Percentiles rank a stretch among this genome's conserved stretches.
phyloP scores from a whole-genome alignment of 106 monocot species.

The Platanthera zijinensis region DNA sequence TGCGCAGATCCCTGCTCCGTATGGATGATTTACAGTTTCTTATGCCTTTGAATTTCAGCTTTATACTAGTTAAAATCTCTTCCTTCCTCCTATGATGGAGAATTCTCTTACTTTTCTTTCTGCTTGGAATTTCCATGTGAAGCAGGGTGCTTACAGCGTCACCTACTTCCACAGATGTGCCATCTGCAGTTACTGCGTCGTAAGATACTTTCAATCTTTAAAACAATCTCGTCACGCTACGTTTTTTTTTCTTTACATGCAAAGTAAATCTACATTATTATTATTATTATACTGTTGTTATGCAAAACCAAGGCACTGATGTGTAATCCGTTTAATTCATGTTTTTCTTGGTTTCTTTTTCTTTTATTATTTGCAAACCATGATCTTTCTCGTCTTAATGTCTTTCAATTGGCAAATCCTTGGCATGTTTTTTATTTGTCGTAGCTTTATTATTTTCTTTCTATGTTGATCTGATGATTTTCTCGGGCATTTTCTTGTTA shows the following conservation, averaged over 20 bases:
- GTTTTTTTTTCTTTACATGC: no score
- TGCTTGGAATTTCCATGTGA: not conserved
- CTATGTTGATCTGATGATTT: not conserved
- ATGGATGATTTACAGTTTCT: not conserved
- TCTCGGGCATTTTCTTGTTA: not conserved
- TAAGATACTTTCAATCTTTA: not conserved
- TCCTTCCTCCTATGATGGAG: not conserved
- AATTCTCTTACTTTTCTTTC: not conserved
- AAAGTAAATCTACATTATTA: not conserved
- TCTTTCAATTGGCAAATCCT: not conserved
- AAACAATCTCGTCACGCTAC: not conserved
- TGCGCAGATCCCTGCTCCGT: not conserved
- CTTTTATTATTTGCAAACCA: not conserved
- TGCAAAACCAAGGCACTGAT: not conserved
- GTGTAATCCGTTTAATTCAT: not conserved
- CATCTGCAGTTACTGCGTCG: conserved; percentile 3
- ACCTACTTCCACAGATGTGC: not conserved
- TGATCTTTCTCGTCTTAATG: not conserved
- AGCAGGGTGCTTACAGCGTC: not conserved
- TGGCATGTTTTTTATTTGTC: not conserved
- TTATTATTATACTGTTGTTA: not conserved
- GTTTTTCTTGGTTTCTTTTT: not conserved
- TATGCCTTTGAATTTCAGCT: not conserved
- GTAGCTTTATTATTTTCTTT: not conserved
- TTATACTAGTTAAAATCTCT: not conserved